Evolutionary conservation across 306 rosid genomes (phyloP), one percentile per base, ranked within the genome.

Genomic region (Acacia crassicarpa): DNA sequence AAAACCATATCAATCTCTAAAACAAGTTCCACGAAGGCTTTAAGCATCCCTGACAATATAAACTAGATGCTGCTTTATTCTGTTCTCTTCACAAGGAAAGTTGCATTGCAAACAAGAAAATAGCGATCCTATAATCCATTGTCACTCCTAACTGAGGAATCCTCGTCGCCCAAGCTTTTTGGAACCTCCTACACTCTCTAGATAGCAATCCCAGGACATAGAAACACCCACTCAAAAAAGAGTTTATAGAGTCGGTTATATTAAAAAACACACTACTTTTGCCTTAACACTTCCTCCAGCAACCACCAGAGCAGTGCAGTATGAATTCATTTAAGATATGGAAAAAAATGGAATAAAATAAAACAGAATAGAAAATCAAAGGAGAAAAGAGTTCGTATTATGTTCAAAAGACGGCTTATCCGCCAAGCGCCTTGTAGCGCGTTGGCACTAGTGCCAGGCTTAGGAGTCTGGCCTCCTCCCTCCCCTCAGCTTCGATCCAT

Each of bases 31-130:
- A 72, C 40, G 22, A 71, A 23, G 58, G 59, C 14, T 72, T 13
- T 13, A 72, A 46, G 58, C 23, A 46, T 72, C 76, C 76, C 59
- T 6, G 76, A 72, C 40, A 72, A 72, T 6, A 45, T 33, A 72
- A 25, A 72, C n/a, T 32, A 44, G 54, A 70, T 15, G 20, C 53
- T 12, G 74, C 32, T 9, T 35, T 45, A 35, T 72, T 25, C 59
- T 20, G 76, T 72, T 72, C 58, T 72, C 76, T 72, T 45, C 59
- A 45, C 59, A 6, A 46, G 41, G 23, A 72, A 25, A 23, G 19
- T 46, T 72, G 76, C 59, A 72, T 72, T 69, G 51, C 41, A 27
- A 72, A 46, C 61, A 48, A 72, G 76, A 41, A 46, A 8, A 72
- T 13, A 46, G 76, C 30, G 16, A 48, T 72, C 62, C 27, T 46